A percentile compares a stretch with the other conserved stretches of the same genome.
Evolutionary conservation across 805 yeast species (phyloP).

Genomic region (Suhomyces xylopsoci): DNA sequence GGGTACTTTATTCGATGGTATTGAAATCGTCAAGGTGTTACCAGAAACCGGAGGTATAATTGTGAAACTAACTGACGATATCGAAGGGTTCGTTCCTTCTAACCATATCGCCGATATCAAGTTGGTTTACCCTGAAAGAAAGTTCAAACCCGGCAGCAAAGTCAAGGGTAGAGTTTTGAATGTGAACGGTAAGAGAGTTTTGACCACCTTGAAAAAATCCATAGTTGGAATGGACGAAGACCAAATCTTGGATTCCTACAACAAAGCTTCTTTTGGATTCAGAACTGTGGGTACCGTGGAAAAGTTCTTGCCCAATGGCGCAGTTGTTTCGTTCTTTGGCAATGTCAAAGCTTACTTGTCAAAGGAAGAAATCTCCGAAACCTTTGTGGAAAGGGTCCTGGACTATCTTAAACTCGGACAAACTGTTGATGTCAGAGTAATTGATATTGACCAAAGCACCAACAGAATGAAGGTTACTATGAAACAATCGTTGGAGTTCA

Average conservation of each 20-base stretch:
- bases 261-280: constrained; percentile 41
- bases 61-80: constrained; percentile 61
- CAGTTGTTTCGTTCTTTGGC: constrained; percentile 80
- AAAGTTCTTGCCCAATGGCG: constrained; percentile 71
- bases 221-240: constrained; percentile 65
- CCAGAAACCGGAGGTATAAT: constrained; percentile 62
- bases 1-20: constrained; percentile 61
- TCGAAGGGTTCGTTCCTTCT: constrained; percentile 71
- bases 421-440: constrained; percentile 67
- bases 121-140: constrained; percentile 86
- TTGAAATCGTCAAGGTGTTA: constrained; percentile 52
- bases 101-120: constrained; percentile 80
- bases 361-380: constrained; percentile 83
- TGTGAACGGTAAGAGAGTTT: constrained; percentile 48
- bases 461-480: constrained; percentile 69
- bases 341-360: constrained; percentile 78
- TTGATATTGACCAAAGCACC: constrained; percentile 51
- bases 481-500: constrained; percentile 55
- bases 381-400: constrained; percentile 72
- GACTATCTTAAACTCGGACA: constrained; percentile 83
- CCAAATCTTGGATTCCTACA: constrained; percentile 41
- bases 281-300: constrained; percentile 74
- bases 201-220: constrained; percentile 78
- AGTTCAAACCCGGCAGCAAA: constrained; percentile 79
- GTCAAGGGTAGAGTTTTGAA: constrained; percentile 71